phyloP scores from a whole-genome alignment of 305 asterid genomes.

The Rubia balearica region DNA sequence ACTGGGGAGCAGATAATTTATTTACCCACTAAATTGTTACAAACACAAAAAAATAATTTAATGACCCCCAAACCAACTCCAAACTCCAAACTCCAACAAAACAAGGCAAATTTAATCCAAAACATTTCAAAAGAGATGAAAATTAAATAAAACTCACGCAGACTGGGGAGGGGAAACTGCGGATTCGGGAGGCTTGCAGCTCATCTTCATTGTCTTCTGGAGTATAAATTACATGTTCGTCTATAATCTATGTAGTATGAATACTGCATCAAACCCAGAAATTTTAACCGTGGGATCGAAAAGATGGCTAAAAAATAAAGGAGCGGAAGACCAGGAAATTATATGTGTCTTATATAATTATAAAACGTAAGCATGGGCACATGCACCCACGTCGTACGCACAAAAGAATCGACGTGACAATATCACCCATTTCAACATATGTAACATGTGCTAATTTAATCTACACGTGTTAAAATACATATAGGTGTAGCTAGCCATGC shows the following conservation, averaged over 20 bases:
- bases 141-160: background rate
- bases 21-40: no score
- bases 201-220: background rate
- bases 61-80: no score
- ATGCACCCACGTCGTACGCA: background rate
- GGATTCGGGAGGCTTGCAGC: background rate
- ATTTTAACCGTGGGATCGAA: background rate
- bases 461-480: background rate
- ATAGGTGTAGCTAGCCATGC: background rate
- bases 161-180: background rate
- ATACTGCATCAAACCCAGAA: background rate
- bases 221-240: background rate
- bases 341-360: background rate
- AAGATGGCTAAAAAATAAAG: background rate
- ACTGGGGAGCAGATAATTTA: no score
- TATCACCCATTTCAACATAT: background rate
- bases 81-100: no score
- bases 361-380: background rate
- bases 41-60: no score
- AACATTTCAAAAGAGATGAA: no score
- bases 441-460: background rate
- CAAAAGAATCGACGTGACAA: background rate
- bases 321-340: background rate
- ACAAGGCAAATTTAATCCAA: no score
- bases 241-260: background rate